Conservation (phyloP, 805 yeast species). For the Wickerhamia fluorescens region DNA sequence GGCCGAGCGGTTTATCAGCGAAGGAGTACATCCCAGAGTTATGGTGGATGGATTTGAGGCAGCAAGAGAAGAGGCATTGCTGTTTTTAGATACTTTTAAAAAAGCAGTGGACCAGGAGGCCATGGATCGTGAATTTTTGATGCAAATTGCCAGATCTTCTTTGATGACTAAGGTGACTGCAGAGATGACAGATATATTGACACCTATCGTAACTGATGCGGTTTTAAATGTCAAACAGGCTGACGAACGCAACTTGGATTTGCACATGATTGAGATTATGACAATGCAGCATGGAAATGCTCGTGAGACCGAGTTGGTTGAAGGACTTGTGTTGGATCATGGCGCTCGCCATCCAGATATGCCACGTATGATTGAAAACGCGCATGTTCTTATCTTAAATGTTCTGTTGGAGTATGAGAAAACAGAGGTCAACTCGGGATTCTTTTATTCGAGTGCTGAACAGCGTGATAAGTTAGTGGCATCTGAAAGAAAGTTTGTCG, state of each 20-base stretch:
- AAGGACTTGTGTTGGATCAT: slow-evolving; percentile 92
- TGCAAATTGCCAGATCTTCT: slow-evolving; percentile 89
- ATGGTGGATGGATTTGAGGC: slow-evolving; percentile 91
- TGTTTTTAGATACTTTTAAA: slow-evolving; percentile 63
- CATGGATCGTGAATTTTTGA: slow-evolving; percentile 78
- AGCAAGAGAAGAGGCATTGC: slow-evolving; percentile 72
- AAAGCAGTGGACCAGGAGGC: slow-evolving; percentile 37
- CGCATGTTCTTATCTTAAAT: slow-evolving; percentile 78
- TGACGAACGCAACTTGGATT: slow-evolving; percentile 51
- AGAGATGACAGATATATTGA: slow-evolving; percentile 70
- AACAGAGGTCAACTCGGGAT: slow-evolving; percentile 95
- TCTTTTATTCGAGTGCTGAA: slow-evolving; percentile 89
- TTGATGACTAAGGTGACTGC: slow-evolving; percentile 77
- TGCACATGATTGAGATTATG: slow-evolving; percentile 98
- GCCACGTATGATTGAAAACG: slow-evolving; percentile 85
- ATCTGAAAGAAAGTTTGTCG: slow-evolving; percentile 89
- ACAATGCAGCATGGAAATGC: slow-evolving; percentile 93
- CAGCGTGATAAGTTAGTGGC: slow-evolving; percentile 93
- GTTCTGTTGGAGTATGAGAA: slow-evolving; percentile 96
- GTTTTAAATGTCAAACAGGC: slow-evolving; percentile 66
- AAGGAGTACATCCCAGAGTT: slow-evolving; percentile 94
- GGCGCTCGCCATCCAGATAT: slow-evolving; percentile 99
- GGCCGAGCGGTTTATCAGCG: slow-evolving; percentile 84
- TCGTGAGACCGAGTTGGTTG: slow-evolving; percentile 72
- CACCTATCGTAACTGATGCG: slow-evolving; percentile 96